phyloP scores from a whole-genome alignment of 768 basidiomycete species.

The Suillus plorans region DNA sequence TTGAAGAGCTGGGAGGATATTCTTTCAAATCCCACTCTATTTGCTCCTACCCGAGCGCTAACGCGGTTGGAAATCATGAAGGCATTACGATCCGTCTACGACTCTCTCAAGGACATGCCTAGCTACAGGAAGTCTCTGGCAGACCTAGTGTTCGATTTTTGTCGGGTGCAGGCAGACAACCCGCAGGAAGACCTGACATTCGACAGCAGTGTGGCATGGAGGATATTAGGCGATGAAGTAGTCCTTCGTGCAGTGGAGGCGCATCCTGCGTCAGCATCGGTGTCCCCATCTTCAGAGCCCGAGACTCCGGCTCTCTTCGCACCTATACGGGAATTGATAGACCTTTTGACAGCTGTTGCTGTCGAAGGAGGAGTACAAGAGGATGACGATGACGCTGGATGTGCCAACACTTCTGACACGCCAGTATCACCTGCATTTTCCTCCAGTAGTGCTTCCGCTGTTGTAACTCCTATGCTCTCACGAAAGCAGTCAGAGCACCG shows the following conservation, averaged over 20 bases:
- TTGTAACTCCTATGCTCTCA: constrained; percentile 54
- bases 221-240: constrained; percentile 67
- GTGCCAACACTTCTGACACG: constrained; percentile 38
- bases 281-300: constrained; percentile 8
- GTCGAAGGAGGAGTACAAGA: constrained; percentile 31
- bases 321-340: constrained; percentile 31
- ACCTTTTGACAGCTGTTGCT: constrained; percentile 42
- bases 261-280: constrained; percentile 13
- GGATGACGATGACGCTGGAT: constrained; percentile 45
- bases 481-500: constrained; percentile 59
- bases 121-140: constrained; percentile 55
- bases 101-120: constrained; percentile 68
- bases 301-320: constrained; percentile 20
- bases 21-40: constrained; percentile 47
- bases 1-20: constrained; percentile 63
- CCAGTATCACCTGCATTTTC: constrained; percentile 34
- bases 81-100: constrained; percentile 57
- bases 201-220: constrained; percentile 44
- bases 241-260: constrained; percentile 53
- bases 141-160: constrained; percentile 57
- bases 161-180: constrained; percentile 34
- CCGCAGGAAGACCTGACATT: constrained; percentile 21
- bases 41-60: constrained; percentile 43
- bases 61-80: constrained; percentile 60
- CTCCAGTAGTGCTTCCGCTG: constrained; percentile 27